Conservation (phyloP, 768 basidiomycete genomes). For the Trametes coccinea region DNA sequence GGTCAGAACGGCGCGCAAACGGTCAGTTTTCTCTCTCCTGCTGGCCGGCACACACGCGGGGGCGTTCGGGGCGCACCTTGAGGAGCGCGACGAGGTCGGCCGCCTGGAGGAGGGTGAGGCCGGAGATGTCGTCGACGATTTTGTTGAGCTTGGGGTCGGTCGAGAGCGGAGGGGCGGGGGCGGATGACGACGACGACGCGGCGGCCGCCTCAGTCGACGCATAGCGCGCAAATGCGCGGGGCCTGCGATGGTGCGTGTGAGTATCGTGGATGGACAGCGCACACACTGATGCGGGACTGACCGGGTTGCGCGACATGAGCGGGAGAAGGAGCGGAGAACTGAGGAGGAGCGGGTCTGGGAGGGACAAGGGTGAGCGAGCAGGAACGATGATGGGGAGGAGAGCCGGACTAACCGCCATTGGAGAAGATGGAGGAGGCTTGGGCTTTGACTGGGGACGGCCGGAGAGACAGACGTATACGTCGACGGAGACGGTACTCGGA, state of each 20-base stretch:
- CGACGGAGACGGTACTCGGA: background rate
- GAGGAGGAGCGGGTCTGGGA: conserved; percentile 31
- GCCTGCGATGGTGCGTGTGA: conserved; percentile 8
- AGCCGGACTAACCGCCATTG: conserved; percentile 30
- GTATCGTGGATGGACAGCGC: background rate
- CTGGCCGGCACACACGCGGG: background rate
- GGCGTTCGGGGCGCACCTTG: conserved; percentile 57
- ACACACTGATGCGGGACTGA: conserved; percentile 17
- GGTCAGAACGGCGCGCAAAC: background rate
- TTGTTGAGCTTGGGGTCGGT: conserved; percentile 69
- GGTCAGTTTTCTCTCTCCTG: background rate
- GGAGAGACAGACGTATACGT: background rate
- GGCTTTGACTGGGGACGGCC: background rate
- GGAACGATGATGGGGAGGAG: background rate
- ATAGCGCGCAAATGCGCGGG: conserved; percentile 42
- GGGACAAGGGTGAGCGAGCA: background rate
- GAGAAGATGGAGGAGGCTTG: conserved; percentile 4
- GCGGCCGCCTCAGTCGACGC: conserved; percentile 55
- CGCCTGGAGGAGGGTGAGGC: conserved; percentile 87
- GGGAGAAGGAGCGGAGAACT: conserved; percentile 28
- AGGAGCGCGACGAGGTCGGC: conserved; percentile 90
- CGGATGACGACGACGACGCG: conserved; percentile 40
- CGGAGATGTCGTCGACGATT: conserved; percentile 93
- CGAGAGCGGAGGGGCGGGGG: conserved; percentile 45
- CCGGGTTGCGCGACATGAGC: conserved; percentile 29